Evolutionary conservation across 2,329 filamentous ascomycete genomes (phyloP), one percentile per base, ranked within the genome.

Genomic region (Laburnicola sp.): DNA sequence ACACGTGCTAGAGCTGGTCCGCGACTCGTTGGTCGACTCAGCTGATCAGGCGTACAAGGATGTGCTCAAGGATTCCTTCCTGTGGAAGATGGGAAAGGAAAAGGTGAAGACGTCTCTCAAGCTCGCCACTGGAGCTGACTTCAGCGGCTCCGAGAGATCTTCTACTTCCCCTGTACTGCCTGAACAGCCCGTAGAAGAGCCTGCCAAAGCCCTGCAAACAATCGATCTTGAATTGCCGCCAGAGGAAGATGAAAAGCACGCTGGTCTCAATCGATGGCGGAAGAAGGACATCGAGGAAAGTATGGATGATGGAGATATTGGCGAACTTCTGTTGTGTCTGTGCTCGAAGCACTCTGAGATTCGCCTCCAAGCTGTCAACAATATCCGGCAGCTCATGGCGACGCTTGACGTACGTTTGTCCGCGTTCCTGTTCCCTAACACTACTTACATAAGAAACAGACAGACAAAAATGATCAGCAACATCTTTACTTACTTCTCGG

Each of bases 401-500:
- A 79, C 75, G 42, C 70, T 84, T 3, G 74, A 78, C 57, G n/a
- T n/a, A n/a, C n/a, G n/a, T n/a, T n/a, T n/a, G n/a, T n/a, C n/a
- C n/a, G n/a, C n/a, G n/a, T n/a, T n/a, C n/a, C n/a, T n/a, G n/a
- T n/a, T n/a, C n/a, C n/a, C n/a, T n/a, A n/a, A n/a, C n/a, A n/a
- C n/a, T n/a, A n/a, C n/a, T n/a, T n/a, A n/a, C n/a, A n/a, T n/a
- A n/a, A n/a, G n/a, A n/a, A n/a, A n/a, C n/a, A n/a, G n/a, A 83
- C 84, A 45, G 92, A 88, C 0, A 80, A 82, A 1, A 86, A 86
- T 39, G 90, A 95, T 64, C 87, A 86, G 64, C 85, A 89, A 32
- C 87, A 92, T 54, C 76, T 92, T 4, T 92, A 88, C 77, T 79
- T 96, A 7, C 80, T 97, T 3, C 79, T 94, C 2, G 88, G 85